Evolutionary conservation across 2,329 filamentous ascomycete species (phyloP).

Genomic region (Microascus cirrosus): DNA sequence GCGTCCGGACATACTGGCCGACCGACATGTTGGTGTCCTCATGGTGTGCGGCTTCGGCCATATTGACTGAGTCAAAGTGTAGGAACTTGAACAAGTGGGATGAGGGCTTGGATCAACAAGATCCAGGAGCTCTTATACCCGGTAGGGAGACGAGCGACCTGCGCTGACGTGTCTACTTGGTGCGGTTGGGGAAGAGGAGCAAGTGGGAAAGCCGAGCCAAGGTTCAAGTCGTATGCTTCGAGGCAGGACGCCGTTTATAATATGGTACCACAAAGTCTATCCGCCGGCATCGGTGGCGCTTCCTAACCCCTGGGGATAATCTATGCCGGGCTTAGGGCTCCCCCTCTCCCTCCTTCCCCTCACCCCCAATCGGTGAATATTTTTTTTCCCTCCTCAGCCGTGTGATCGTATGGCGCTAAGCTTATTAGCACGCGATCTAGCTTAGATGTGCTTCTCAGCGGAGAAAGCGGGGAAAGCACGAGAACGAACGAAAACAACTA

Average conservation of each 20-base stretch:
- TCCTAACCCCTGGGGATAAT: no score
- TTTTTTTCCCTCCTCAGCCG: neutral
- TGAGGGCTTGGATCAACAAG: neutral
- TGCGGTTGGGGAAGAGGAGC: neutral
- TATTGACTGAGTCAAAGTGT: neutral
- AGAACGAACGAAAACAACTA: neutral
- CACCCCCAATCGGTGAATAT: neutral
- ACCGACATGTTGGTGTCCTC: conserved; percentile 26
- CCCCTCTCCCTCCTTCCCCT: neutral
- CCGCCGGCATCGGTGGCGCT: no score
- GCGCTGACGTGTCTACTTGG: no score
- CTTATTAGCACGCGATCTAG: neutral
- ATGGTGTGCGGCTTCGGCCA: neutral
- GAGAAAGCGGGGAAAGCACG: neutral
- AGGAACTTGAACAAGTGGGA: neutral
- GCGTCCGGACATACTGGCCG: conserved; percentile 33
- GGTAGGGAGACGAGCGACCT: neutral
- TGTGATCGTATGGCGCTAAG: neutral
- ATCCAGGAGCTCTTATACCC: neutral
- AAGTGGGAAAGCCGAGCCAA: neutral
- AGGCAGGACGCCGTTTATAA: no score
- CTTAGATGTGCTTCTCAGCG: neutral
- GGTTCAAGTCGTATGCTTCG: neutral
- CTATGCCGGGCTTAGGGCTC: no score
- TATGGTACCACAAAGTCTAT: no score